phyloP scores from a whole-genome alignment of 441 rosid genomes.

The Euphorbia celastroides region DNA sequence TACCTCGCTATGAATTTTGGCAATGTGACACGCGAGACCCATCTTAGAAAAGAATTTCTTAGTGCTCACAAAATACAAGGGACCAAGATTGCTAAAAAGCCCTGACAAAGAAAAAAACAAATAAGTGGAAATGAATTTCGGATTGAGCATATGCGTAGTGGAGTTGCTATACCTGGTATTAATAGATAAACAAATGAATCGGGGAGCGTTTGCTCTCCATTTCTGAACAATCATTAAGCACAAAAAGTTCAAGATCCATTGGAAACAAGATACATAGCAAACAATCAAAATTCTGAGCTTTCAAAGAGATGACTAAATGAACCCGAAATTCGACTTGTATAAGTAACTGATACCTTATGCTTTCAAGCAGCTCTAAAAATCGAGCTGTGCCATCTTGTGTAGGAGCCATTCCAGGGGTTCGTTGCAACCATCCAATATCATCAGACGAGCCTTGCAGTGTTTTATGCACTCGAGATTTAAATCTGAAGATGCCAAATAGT shows the following conservation, averaged over 20 bases:
- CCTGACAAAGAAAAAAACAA: slow-evolving; percentile 32
- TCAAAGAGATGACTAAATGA: neutral
- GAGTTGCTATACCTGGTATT: slow-evolving; percentile 45
- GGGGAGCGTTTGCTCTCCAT: slow-evolving; percentile 53
- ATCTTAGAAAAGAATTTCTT: slow-evolving; percentile 60
- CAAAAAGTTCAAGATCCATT: slow-evolving; percentile 12
- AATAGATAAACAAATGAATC: slow-evolving; percentile 54
- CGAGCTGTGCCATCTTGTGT: slow-evolving; percentile 48
- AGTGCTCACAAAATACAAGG: slow-evolving; percentile 60
- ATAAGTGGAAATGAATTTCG: neutral
- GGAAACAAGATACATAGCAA: neutral
- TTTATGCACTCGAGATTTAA: slow-evolving; percentile 43
- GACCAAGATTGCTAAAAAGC: slow-evolving; percentile 67
- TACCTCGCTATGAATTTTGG: slow-evolving; percentile 74
- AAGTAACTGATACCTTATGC: slow-evolving; percentile 31
- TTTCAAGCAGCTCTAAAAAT: slow-evolving; percentile 54
- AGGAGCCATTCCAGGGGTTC: slow-evolving; percentile 50
- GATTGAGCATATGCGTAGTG: neutral
- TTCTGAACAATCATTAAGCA: slow-evolving; percentile 31
- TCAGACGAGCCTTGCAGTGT: slow-evolving; percentile 56
- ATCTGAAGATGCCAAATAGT: slow-evolving; percentile 32
- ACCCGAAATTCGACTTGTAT: too few species aligned
- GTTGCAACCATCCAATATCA: slow-evolving; percentile 71
- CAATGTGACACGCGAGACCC: slow-evolving; percentile 64
- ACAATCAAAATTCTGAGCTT: neutral